Base-by-base conservation (phyloP, 2,329 filamentous ascomycete genomes). In the Falciphora oryzae region DNA sequence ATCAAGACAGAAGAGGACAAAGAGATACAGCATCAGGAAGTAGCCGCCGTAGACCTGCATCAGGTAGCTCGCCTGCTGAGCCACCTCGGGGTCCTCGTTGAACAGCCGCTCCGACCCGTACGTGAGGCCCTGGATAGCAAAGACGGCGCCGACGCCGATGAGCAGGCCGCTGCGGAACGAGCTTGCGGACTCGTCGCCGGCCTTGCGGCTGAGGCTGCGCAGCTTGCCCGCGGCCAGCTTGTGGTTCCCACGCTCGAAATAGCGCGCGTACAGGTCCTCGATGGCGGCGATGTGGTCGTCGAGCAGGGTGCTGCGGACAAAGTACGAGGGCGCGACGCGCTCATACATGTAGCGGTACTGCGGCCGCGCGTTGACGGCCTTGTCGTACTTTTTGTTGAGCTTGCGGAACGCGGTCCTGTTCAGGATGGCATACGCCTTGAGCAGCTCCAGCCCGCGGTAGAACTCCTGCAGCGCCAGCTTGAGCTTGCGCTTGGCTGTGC, bases 371-470 rank as follows among this genome's bases (percentile, higher is more conserved):
- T 93, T 86, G 65, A 93, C 87, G 2, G 90, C 87, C 78, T 98
- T 99, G 81, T 98, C 93, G 74, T 96, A 98, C 77, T 99, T 99
- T 76, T 99, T 99, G 78, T 96, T 97, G 73, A 99, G 92, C 76
- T 99, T 99, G 38, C 93, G 89, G 73, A 98, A 98, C 0, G 93
- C 95, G 0, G 92, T 97, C 61, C 92, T 86, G 75, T 99, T 99
- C 18, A 97, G 81, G 28, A 96, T 79, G 1, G 93, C 89, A 71
- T 96, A 99, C 0, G 92, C 91, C 77, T 97, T 98, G 66, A 99
- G 83, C 59, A 98, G 80, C 74, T 99, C 95, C 18, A 99, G 82
- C 0, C 91, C 90, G 27, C 94, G 89, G 74, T 99, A 98, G 74
- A 93, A 97, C 74, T 98, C 95, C 71, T 96, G 91, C 62, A 98